Evolutionary conservation across 2,329 filamentous ascomycete species (phyloP), one percentile per base, ranked within the genome.

Genomic region (Lizonia empirigonia): DNA sequence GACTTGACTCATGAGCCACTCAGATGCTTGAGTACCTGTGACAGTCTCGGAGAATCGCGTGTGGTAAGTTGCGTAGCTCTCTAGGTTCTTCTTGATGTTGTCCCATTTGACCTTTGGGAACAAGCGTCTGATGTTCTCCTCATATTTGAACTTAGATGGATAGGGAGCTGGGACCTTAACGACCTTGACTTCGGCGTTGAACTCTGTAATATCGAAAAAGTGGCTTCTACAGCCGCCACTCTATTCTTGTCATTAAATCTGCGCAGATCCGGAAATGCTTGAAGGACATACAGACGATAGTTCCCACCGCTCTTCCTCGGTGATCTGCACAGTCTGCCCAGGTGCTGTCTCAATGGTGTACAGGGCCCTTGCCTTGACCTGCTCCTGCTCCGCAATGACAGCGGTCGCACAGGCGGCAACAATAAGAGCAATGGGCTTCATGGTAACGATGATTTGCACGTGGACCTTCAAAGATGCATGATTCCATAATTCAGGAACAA

Each of bases 261-360:
- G 22, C 5, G 5, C 7, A n/a, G 22, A 8, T 30, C 5, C 12
- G 4, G 1, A n/a, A 10, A 3, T 10, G 13, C 1, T 1, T 20
- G 7, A 1, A 9, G 6, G 4, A 18, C 53, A 16, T 41, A 93
- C 90, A 62, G 90, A 80, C 68, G 87, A 86, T 60, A 96, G 78
- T 71, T 87, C 85, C 90, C 91, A 96, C 76, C 96, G 96, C 77
- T 96, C 85, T 18, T 95, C 89, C 65, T 97, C 91, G 0, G 89
- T 94, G 20, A 96, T 87, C 87, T 89, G 92, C 78, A 82, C 79
- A 16, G 86, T 91, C 68, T 90, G 81, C 50, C 88, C 90, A 4
- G 90, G 90, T 8, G 83, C 82, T 20, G 92, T 80, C 76, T 97
- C 91, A 56, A 97, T 84, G 44, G 94, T 80, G 71, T 83, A 94